phyloP scores from a whole-genome alignment of 208 protist species.

The Lotmaria passim region DNA sequence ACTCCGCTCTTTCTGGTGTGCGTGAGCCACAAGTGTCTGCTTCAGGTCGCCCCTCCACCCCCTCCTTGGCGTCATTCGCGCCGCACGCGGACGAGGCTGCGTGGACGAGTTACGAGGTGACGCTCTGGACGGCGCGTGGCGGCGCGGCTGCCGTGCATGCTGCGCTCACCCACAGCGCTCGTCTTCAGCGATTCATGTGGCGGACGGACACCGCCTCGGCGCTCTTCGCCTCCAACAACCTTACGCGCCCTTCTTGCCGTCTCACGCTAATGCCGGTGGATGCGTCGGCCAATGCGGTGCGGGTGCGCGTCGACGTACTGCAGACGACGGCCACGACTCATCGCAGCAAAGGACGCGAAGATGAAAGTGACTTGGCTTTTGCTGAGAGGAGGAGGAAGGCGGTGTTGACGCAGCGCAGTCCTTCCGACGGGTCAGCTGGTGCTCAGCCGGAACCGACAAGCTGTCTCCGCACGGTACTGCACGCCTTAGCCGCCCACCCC shows the following conservation, averaged over 20 bases:
- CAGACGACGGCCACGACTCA: neutral
- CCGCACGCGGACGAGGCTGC: neutral
- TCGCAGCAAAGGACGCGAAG: neutral
- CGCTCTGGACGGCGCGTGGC: constrained; percentile 38
- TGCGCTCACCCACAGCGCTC: neutral
- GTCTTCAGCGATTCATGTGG: constrained; percentile 9
- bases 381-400: too few relatives aligned
- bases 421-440: too few relatives aligned
- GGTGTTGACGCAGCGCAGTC: too few relatives aligned
- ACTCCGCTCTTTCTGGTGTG: too few relatives aligned
- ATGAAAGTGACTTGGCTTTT: neutral
- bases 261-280: neutral
- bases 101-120: constrained; percentile 24
- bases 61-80: neutral
- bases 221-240: neutral
- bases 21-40: too few relatives aligned
- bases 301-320: constrained; percentile 2
- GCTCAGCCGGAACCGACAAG: neutral
- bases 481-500: constrained; percentile 45
- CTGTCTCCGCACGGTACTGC: constrained; percentile 23
- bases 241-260: neutral
- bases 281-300: constrained; percentile 5
- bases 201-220: too few relatives aligned
- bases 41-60: too few relatives aligned
- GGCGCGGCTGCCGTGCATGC: constrained; percentile 14